Base-by-base conservation (phyloP, 2,329 filamentous ascomycete species). In the Verticillium alfalfae region DNA sequence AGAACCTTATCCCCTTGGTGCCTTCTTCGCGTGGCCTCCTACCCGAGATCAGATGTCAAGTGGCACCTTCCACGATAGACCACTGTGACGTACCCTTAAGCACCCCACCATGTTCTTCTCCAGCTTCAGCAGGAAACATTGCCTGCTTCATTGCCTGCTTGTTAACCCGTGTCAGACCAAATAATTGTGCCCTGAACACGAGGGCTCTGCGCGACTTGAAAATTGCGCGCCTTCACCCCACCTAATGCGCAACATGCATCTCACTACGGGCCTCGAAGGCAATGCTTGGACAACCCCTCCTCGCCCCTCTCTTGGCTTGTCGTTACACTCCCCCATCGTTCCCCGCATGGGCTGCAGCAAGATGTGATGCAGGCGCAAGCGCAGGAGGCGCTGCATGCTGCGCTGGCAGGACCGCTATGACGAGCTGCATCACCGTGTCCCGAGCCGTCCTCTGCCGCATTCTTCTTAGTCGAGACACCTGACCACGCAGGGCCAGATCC, bases 291-390 rank as follows among this genome's bases (percentile, higher is more conserved):
- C 18, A 18, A 26, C 22, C 45, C 45, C 45, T 52, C 45, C 5
- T n/a, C 45, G 22, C 45, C 45, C 16, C 37, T 37, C 16, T 16
- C 39, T 61, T 36, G 34, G 55, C 60, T 61, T 61, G 61, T 61
- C 59, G 60, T 64, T 63, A 61, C 60, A 57, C 63, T 37, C 26
- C 31, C 39, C 61, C 61, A 63, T 57, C 41, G n/a, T 55, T 64
- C 63, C 63, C 60, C 62, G 62, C 64, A 66, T 54, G 41, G 62
- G 58, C 63, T 63, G 63, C 64, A 65, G 60, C 58, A 59, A 37
- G 61, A 58, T 45, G 58, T 56, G 58, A 64, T 58, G 61, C 62
- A 56, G 61, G 34, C 59, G 45, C 45, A 52, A 52, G 26, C 26
- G 26, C 26, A 31, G 2, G 45, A 52, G 45, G 45, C 34, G 58